phyloP scores from a whole-genome alignment of 106 monocot genomes.

The Allium cepa region DNA sequence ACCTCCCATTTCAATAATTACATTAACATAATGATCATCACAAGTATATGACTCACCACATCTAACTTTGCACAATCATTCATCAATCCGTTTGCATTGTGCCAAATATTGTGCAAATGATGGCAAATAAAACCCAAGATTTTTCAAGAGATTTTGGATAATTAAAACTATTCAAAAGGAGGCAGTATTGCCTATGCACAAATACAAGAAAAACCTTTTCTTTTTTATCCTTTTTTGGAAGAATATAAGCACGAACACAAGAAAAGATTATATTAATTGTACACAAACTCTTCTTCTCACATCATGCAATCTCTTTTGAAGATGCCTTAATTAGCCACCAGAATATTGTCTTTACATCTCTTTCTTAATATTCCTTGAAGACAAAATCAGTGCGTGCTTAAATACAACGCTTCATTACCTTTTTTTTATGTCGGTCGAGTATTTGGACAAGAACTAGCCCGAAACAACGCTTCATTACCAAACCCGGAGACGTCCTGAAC shows the following conservation, averaged over 20 bases:
- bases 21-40: no score
- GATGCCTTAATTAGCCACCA: conserved; percentile 9
- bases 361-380: conserved; percentile 7
- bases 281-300: not conserved
- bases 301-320: not conserved
- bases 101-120: not conserved
- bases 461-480: no score
- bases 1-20: no score
- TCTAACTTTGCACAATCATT: no score
- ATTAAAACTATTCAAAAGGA: not conserved
- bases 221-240: not conserved
- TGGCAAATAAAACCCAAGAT: not conserved
- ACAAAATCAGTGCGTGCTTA: not conserved
- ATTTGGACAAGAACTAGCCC: no score
- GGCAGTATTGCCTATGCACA: not conserved
- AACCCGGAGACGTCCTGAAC: no score
- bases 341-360: conserved; percentile 10
- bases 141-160: no score
- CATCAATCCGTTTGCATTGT: no score
- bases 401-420: not conserved
- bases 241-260: no score
- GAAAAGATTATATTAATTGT: conserved; percentile 3
- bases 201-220: not conserved
- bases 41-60: no score
- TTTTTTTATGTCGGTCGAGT: not conserved